A percentile compares a stretch with the other conserved stretches of the same genome.
Conservation (phyloP, 1,284 basidiomycete species). For the Laetiporus sulphureus region DNA sequence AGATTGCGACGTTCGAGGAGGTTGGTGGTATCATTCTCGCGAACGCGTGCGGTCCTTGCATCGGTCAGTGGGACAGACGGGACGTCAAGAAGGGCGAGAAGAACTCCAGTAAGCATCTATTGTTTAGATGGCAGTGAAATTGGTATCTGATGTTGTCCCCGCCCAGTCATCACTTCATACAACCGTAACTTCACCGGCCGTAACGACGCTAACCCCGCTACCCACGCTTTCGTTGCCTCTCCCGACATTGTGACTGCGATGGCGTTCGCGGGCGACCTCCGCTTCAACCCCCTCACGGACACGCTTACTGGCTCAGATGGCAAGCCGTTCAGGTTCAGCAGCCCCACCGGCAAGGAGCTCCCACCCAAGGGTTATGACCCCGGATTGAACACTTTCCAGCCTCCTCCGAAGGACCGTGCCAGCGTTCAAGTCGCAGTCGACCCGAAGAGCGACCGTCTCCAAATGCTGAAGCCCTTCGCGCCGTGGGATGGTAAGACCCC, state of each 20-base stretch:
- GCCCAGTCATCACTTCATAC: conserved; percentile 86
- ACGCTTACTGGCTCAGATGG: conserved; percentile 85
- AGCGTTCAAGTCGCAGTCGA: conserved; percentile 83
- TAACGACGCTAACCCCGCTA: conserved; percentile 99
- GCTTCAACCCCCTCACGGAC: conserved; percentile 97
- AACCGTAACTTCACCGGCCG: conserved; percentile 99
- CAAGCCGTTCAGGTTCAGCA: conserved; percentile 95
- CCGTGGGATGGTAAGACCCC: conserved; percentile 94
- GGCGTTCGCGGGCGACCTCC: conserved; percentile 89
- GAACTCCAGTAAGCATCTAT: conserved; percentile 62
- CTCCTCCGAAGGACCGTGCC: conserved; percentile 84
- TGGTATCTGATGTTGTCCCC: neutral
- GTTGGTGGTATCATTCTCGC: conserved; percentile 94
- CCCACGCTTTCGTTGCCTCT: conserved; percentile 97
- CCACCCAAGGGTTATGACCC: conserved; percentile 94
- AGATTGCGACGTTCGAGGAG: conserved; percentile 82
- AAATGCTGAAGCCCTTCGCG: conserved; percentile 88
- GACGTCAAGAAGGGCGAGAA: conserved; percentile 96
- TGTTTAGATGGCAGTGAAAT: no score
- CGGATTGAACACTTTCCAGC: conserved; percentile 96
- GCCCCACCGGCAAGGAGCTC: conserved; percentile 87
- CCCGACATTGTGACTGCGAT: conserved; percentile 98
- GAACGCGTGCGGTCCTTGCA: conserved; percentile 98
- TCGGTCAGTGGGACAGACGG: conserved; percentile 97
- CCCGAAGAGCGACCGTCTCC: conserved; percentile 91